Evolutionary conservation across 768 basidiomycete species (phyloP), one percentile per base, ranked within the genome.

Genomic region (Phanerodontia chrysosporium): DNA sequence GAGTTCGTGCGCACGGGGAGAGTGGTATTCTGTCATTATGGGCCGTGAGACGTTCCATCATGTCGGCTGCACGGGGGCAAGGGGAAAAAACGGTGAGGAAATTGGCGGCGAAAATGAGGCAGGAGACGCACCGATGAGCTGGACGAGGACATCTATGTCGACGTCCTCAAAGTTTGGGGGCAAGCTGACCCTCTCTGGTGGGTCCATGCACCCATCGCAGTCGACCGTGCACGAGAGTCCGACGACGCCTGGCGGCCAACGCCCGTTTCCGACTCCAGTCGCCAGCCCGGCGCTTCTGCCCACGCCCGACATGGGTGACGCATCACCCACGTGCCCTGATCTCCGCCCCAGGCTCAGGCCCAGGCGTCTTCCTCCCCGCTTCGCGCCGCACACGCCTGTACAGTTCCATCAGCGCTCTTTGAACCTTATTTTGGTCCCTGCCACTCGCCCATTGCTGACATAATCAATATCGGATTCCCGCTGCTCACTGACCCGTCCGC

Each of bases 21-120:
- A 98, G 79, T 58, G 93, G 90, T 73, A 99, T 94, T 70, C 84
- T 85, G 78, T 99, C 96, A 80, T 99, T 99, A 83, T 97, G 93
- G 56, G 82, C 78, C 75, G 97, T 95, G 67, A 99, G 79, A 63
- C 95, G 90, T 70, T 95, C 85, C 66, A 99, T 84, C 95, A 98
- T 98, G 75, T 95, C 91, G 67, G 93, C 94, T 95, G 72, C 28
- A 72, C 63, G 48, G 49, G 45, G 39, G 57, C 59, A 62, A 60
- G 68, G 63, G 60, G 12, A 49, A 32, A 66, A 42, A 42, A 42
- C 16, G 10, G 4, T 64, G 57, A 57, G 45, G 57, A 42, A 45
- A 61, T 57, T 42, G 45, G 57, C 24, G 58, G 56, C 49, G 29
- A 57, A 21, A 27, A 1, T 22, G 24, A 35, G 32, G n/a, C 22